Evolutionary conservation across 2,329 filamentous ascomycete species (phyloP).

Genomic region (Phyllosticta citribraziliensis): DNA sequence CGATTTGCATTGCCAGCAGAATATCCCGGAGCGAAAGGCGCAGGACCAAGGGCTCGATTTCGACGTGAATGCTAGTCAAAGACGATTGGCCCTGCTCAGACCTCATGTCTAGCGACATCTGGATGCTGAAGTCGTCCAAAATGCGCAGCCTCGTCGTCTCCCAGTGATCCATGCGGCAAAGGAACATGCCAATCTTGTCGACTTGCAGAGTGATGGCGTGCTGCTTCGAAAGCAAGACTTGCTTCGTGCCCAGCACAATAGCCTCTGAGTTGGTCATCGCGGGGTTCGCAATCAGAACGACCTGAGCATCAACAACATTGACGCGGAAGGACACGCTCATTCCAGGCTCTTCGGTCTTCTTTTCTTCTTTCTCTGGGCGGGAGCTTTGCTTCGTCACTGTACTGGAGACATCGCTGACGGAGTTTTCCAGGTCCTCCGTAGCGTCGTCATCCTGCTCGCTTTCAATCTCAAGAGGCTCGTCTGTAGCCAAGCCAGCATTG

Average conservation of each 20-base stretch:
- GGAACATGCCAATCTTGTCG: conserved; percentile 91
- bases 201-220: conserved; percentile 90
- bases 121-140: conserved; percentile 90
- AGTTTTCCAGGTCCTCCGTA: conserved; percentile 24
- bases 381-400: conserved; percentile 18
- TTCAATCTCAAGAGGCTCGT: conserved; percentile 50
- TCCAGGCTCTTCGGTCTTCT: conserved; percentile 26
- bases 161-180: conserved; percentile 97
- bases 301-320: conserved; percentile 90
- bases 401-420: conserved; percentile 26
- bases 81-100: conserved; percentile 50
- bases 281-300: conserved; percentile 93
- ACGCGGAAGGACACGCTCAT: conserved; percentile 81
- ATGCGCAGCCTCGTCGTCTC: conserved; percentile 84
- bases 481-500: conserved; percentile 53
- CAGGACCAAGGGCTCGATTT: conserved; percentile 84
- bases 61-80: conserved; percentile 69
- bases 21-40: conserved; percentile 90
- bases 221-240: conserved; percentile 85
- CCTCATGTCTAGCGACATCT: conserved; percentile 73
- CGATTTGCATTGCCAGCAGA: conserved; percentile 82
- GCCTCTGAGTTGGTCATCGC: conserved; percentile 84
- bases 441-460: conserved; percentile 46
- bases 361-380: conserved; percentile 18
- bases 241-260: conserved; percentile 88